Percentiles rank a stretch among this genome's conserved stretches.
These are phyloP conservation scores for Aureobasidium sp. DNA, from an alignment of 2,329 filamentous ascomycete species.

Conservation along the genomic window DNA sequence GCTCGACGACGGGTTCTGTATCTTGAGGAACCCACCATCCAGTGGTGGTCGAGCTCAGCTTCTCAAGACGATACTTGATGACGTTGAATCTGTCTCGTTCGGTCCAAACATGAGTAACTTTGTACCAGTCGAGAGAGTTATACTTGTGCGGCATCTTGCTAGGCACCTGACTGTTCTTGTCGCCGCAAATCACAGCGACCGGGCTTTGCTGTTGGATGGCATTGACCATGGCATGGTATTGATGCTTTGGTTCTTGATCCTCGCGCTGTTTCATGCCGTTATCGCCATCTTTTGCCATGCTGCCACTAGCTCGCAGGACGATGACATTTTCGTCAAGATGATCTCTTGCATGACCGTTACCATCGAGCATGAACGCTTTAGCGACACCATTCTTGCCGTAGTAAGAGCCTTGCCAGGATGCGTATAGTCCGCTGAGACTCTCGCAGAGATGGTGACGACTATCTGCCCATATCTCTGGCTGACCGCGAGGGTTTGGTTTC, in stretches of 20 bases:
- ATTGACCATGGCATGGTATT: conserved; percentile 38
- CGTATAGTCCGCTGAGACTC: conserved; percentile 53
- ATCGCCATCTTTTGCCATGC: conserved; percentile 40
- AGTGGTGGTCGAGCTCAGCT: conserved; percentile 43
- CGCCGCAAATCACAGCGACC: conserved; percentile 46
- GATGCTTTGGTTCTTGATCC: conserved; percentile 38
- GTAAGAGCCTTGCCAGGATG: conserved; percentile 52
- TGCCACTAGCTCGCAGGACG: conserved; percentile 56
- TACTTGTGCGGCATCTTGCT: conserved; percentile 52
- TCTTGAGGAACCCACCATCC: conserved; percentile 30
- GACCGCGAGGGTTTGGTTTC: conserved; percentile 29
- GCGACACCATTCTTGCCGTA: conserved; percentile 47
- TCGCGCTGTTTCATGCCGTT: conserved; percentile 42
- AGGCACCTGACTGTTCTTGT: conserved; percentile 43
- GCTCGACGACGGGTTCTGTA: not conserved
- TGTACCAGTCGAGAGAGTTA: conserved; percentile 62
- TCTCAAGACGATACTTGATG: conserved; percentile 60
- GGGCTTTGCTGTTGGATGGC: conserved; percentile 43
- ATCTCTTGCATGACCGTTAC: conserved; percentile 47
- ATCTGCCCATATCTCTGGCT: conserved; percentile 51
- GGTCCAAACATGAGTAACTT: conserved; percentile 61
- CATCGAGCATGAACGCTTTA: conserved; percentile 54
- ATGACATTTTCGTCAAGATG: conserved; percentile 55
- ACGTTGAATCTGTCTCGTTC: conserved; percentile 41
- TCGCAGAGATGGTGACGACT: conserved; percentile 57